These are phyloP conservation scores for Syzygium aromaticum DNA, from an alignment of 345 rosid species.

Conservation along the genomic window DNA sequence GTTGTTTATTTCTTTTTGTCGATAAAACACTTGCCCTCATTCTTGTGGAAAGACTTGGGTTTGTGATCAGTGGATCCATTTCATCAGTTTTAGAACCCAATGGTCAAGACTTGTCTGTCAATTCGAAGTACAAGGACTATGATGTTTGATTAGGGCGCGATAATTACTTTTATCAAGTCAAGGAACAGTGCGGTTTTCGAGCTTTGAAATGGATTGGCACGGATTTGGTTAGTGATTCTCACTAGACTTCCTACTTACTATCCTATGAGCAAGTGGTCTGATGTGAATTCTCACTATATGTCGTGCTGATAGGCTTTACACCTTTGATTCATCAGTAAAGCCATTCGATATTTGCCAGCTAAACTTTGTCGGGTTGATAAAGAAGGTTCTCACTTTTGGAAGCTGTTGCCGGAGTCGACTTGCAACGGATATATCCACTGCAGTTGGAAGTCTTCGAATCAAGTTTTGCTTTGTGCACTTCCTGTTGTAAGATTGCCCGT, in stretches of 20 bases:
- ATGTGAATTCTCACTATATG: neutral
- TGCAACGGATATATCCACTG: neutral
- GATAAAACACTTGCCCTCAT: neutral
- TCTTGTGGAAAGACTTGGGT: neutral
- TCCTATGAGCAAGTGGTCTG: neutral
- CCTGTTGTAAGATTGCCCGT: neutral
- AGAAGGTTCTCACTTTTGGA: neutral
- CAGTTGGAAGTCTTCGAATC: neutral
- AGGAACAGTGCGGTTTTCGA: neutral
- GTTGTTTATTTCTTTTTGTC: neutral
- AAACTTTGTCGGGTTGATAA: neutral
- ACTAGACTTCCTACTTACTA: neutral
- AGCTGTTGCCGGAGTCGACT: neutral
- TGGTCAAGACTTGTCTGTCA: neutral
- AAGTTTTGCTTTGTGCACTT: neutral
- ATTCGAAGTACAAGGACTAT: neutral
- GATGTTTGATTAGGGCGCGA: neutral
- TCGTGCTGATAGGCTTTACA: neutral
- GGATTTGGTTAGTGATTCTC: neutral
- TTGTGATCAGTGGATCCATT: neutral
- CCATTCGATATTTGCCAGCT: neutral
- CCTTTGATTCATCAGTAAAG: neutral
- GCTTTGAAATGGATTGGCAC: neutral
- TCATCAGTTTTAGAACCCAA: neutral
- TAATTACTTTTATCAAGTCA: neutral